Evolutionary conservation across 805 yeast genomes (phyloP).

Genomic region (Sugiyamaella chiloensis): DNA sequence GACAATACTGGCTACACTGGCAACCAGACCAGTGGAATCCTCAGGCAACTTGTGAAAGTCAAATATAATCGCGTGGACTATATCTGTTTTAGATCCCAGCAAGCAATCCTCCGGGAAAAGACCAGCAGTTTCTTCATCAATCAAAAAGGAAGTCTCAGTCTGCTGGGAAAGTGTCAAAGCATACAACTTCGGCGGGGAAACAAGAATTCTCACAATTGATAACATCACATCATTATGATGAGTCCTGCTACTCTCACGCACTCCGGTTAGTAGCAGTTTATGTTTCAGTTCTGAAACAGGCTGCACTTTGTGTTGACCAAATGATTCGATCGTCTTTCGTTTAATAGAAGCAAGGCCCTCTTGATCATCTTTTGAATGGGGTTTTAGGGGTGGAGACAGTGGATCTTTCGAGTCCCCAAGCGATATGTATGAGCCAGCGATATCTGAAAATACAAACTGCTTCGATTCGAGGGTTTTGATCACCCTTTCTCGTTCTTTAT

Average conservation of each 20-base stretch:
- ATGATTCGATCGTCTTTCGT: slow-evolving; percentile 7
- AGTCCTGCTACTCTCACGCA: slow-evolving; percentile 34
- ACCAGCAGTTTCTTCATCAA: slow-evolving; percentile 23
- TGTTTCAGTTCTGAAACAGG: slow-evolving; percentile 44
- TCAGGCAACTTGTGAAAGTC: slow-evolving; percentile 53
- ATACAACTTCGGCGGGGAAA: slow-evolving; percentile 29
- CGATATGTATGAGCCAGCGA: slow-evolving; percentile 42
- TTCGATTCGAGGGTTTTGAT: slow-evolving; percentile 42
- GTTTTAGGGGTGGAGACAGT: slow-evolving; percentile 6
- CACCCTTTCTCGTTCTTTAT: slow-evolving; percentile 42
- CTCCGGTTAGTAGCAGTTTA: slow-evolving; percentile 54
- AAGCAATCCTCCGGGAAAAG: slow-evolving; percentile 49
- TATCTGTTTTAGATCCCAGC: slow-evolving; percentile 57
- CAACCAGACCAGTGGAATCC: slow-evolving; percentile 63
- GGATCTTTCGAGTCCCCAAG: slow-evolving; percentile 10
- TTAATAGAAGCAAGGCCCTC: neutral
- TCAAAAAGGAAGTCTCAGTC: slow-evolving; percentile 30
- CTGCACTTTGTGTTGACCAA: slow-evolving; percentile 35
- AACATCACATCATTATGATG: slow-evolving; percentile 20
- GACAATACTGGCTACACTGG: slow-evolving; percentile 56
- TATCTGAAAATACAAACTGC: slow-evolving; percentile 44
- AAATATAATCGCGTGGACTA: slow-evolving; percentile 53
- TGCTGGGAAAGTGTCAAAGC: slow-evolving; percentile 31
- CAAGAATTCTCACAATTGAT: slow-evolving; percentile 41
- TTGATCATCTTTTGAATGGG: slow-evolving; percentile 4